Evolutionary conservation across 192 early-diverging fungal genomes (phyloP).

Genomic region (Umbelopsis sp.): DNA sequence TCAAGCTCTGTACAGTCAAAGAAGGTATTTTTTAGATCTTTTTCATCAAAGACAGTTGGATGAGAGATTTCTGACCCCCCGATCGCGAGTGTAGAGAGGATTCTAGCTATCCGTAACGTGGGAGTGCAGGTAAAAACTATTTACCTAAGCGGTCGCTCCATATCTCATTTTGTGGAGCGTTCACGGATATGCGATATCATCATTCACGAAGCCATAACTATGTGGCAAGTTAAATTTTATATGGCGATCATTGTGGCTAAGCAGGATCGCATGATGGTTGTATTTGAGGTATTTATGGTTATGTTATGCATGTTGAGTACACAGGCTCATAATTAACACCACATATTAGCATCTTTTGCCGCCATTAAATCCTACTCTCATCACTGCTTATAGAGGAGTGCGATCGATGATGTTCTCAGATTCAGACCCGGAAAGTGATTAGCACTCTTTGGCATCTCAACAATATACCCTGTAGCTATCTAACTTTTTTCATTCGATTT

Average conservation of each 20-base stretch:
- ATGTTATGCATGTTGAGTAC: no score
- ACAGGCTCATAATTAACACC: neutral
- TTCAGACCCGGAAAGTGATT: neutral
- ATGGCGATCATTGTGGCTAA: slow-evolving; percentile 68
- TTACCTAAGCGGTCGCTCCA: slow-evolving; percentile 50
- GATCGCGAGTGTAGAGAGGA: slow-evolving; percentile 51
- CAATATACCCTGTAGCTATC: neutral
- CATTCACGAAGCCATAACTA: slow-evolving; percentile 78
- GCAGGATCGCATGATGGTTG: slow-evolving; percentile 64
- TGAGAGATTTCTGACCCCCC: neutral
- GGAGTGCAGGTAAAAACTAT: slow-evolving; percentile 69
- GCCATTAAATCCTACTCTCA: slow-evolving; percentile 43
- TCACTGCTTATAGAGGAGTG: slow-evolving; percentile 57
- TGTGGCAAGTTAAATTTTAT: slow-evolving; percentile 73
- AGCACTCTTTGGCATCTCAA: neutral
- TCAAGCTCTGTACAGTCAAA: slow-evolving; percentile 39
- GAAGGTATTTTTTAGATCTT: slow-evolving; percentile 22
- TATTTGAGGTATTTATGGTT: slow-evolving; percentile 59
- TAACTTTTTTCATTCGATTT: neutral
- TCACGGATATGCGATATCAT: slow-evolving; percentile 67
- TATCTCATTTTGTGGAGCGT: slow-evolving; percentile 64
- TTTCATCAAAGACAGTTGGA: neutral
- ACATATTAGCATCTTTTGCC: slow-evolving; percentile 51
- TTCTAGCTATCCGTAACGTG: slow-evolving; percentile 68
- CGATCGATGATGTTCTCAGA: slow-evolving; percentile 54